Percentiles rank a stretch among this genome's conserved stretches.
These are phyloP conservation scores for Solanum peruvianum DNA, from an alignment of 257 asterid species.

Conservation along the genomic window DNA sequence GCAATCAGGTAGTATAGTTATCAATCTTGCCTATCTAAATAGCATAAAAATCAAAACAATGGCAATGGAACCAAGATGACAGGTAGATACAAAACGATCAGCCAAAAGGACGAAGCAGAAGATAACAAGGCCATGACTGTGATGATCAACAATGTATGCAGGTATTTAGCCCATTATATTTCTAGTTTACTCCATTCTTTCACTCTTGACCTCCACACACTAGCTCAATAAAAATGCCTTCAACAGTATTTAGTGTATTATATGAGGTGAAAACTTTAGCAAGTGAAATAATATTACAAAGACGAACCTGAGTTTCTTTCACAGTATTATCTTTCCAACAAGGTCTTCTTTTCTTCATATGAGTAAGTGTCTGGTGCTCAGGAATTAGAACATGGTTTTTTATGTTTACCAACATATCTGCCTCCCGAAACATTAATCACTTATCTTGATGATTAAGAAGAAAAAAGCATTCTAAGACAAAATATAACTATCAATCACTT, in stretches of 20 bases:
- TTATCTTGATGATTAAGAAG: neutral
- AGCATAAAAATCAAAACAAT: neutral
- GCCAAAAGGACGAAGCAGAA: neutral
- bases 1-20: neutral
- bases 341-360: conserved; percentile 66
- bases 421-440: conserved; percentile 28
- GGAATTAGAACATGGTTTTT: conserved; percentile 83
- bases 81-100: neutral
- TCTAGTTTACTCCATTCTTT: neutral
- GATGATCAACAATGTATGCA: neutral
- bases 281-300: neutral
- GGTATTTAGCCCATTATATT: neutral
- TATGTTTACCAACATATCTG: conserved; percentile 74
- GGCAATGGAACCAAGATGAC: neutral
- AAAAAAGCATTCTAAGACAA: neutral
- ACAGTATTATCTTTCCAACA: conserved; percentile 89
- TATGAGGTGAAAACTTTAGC: neutral
- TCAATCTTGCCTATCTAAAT: neutral
- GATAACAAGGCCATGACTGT: neutral
- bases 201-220: neutral
- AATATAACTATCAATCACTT: neutral
- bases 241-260: neutral
- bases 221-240: neutral
- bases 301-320: conserved; percentile 85
- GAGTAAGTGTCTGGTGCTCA: conserved; percentile 59